Conservation (phyloP, 164 flowering plant genomes). For the Vitis rupestris region DNA sequence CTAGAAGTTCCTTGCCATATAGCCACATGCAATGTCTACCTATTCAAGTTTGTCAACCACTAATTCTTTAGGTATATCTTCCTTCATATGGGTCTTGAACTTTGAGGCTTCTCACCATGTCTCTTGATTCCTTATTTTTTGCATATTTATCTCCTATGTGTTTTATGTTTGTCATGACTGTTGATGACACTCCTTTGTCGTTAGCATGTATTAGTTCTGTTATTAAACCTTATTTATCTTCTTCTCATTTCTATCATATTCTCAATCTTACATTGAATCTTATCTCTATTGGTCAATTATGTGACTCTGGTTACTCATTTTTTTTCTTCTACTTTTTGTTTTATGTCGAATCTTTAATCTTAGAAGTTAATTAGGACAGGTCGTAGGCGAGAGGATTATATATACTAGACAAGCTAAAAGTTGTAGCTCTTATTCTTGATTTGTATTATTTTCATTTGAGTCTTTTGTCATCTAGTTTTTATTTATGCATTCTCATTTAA, state of each 20-base stretch:
- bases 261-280: background rate
- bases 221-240: too few species aligned
- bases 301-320: conserved; percentile 7
- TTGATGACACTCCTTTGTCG: conserved; percentile 13
- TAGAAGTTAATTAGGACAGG: conserved; percentile 17
- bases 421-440: background rate
- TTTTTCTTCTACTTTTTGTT: conserved; percentile 2
- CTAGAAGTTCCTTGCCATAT: conserved; percentile 6
- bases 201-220: conserved; percentile 2
- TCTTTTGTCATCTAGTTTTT: background rate
- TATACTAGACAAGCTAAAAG: conserved; percentile 5
- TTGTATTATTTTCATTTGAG: too few species aligned
- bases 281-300: conserved; percentile 17
- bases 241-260: too few species aligned
- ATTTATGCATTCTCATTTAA: conserved; percentile 18
- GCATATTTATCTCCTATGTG: background rate
- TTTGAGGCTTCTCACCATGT: conserved; percentile 12
- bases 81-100: conserved; percentile 1
- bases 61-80: background rate
- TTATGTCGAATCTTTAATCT: background rate
- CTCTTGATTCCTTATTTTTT: conserved; percentile 2
- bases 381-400: conserved; percentile 20
- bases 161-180: conserved; percentile 8
- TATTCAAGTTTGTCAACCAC: background rate
- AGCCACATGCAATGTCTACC: conserved; percentile 6